These are phyloP conservation scores for Fusarium piperis DNA, from an alignment of 2,329 filamentous ascomycete species.

Conservation along the genomic window DNA sequence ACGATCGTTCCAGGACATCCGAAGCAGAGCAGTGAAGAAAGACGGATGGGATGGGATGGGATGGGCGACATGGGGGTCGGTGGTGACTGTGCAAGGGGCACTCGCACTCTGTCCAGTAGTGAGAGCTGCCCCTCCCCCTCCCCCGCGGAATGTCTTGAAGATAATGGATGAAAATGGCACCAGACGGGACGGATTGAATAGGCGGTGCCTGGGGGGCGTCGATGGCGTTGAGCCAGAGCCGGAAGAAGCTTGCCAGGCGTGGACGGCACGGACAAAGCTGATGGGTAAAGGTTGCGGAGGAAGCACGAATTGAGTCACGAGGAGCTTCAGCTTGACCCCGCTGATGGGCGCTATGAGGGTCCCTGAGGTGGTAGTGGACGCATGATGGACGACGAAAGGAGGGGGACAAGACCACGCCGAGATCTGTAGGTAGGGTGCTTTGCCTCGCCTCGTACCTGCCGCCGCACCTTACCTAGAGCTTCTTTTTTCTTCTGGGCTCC, in stretches of 20 bases:
- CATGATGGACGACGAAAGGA: slow-evolving; percentile 16
- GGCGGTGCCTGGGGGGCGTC: slow-evolving; percentile 13
- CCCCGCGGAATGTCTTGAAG: neutral
- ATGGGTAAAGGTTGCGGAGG: neutral
- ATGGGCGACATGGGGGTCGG: neutral
- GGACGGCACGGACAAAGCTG: slow-evolving; percentile 2
- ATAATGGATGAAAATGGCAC: neutral
- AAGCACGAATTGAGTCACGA: slow-evolving; percentile 24
- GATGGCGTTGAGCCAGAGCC: slow-evolving; percentile 16
- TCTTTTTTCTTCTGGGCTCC: slow-evolving; percentile 5
- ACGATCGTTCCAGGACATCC: slow-evolving; percentile 15
- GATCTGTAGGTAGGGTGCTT: slow-evolving; percentile 20
- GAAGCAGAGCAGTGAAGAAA: neutral
- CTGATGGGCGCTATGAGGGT: neutral
- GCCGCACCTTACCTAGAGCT: slow-evolving; percentile 15
- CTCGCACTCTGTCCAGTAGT: neutral
- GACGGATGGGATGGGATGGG: neutral
- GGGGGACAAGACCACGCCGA: slow-evolving; percentile 24
- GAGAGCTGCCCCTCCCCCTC: slow-evolving; percentile 3
- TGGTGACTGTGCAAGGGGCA: neutral
- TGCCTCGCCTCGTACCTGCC: slow-evolving; percentile 13
- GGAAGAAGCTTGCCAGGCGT: slow-evolving; percentile 16
- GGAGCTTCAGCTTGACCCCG: slow-evolving; percentile 4
- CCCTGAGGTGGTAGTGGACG: slow-evolving; percentile 21
- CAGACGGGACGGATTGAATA: neutral